Evolutionary conservation across 2,329 filamentous ascomycete species (phyloP).

Genomic region (Fusarium subglutinans): DNA sequence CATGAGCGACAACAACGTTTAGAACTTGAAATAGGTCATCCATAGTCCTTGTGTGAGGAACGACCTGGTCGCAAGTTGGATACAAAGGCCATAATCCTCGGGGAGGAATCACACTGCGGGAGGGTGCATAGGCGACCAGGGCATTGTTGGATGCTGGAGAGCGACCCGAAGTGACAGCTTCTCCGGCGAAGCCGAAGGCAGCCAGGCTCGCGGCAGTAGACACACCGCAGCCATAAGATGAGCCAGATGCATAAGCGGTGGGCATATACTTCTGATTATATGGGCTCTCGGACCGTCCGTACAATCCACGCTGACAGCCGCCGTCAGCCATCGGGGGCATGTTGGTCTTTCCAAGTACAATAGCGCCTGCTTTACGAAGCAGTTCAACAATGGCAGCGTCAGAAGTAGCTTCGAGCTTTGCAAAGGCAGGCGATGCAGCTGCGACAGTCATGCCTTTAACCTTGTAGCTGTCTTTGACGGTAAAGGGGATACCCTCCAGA

Average conservation of each 20-base stretch:
- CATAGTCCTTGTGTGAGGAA: constrained; percentile 62
- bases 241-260: constrained; percentile 65
- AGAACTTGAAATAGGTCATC: constrained; percentile 60
- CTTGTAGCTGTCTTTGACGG: constrained; percentile 67
- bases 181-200: constrained; percentile 62
- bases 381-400: constrained; percentile 61
- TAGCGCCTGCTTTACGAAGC: constrained; percentile 51
- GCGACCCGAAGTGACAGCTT: constrained; percentile 66
- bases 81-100: constrained; percentile 65
- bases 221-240: constrained; percentile 64
- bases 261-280: constrained; percentile 64
- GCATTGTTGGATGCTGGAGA: constrained; percentile 66
- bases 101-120: constrained; percentile 59
- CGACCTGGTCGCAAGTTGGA: constrained; percentile 63
- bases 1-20: constrained; percentile 56
- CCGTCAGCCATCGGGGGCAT: constrained; percentile 69
- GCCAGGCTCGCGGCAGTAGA: constrained; percentile 61
- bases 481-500: constrained; percentile 66
- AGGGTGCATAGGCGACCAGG: constrained; percentile 65
- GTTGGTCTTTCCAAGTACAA: constrained; percentile 59
- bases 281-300: constrained; percentile 64
- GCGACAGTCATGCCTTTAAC: constrained; percentile 62
- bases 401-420: constrained; percentile 57
- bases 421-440: constrained; percentile 63
- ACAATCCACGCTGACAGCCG: constrained; percentile 65